A percentile compares a stretch with the other conserved stretches of the same genome.
Conservation (phyloP, 1,284 basidiomycete species). For the Tremellales sp. region DNA sequence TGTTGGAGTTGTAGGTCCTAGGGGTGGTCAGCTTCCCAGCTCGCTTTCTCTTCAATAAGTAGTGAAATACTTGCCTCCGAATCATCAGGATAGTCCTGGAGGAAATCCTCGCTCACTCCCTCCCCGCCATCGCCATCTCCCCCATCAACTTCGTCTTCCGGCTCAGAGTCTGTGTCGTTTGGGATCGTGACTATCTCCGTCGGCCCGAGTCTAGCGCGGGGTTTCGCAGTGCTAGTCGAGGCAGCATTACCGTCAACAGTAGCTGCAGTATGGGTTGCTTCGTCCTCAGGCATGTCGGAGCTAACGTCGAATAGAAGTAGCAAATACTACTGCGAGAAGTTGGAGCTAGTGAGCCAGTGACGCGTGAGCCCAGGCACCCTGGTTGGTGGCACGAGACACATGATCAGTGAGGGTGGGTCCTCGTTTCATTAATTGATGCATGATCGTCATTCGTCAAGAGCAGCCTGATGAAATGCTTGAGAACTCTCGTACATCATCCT, state of each 20-base stretch:
- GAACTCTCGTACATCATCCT: neutral
- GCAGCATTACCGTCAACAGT: neutral
- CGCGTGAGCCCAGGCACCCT: too few species aligned
- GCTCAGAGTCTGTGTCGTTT: constrained; percentile 16
- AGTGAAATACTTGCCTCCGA: constrained; percentile 56
- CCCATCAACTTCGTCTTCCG: constrained; percentile 18
- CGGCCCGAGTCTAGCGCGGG: constrained; percentile 34
- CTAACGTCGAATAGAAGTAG: too few species aligned
- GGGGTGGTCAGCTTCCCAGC: neutral
- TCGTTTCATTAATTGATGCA: too few species aligned
- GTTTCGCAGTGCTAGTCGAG: constrained; percentile 16
- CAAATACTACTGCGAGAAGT: too few species aligned
- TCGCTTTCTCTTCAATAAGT: constrained; percentile 1
- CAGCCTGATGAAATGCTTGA: too few species aligned
- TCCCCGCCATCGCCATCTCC: constrained; percentile 17
- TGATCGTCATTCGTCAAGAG: too few species aligned
- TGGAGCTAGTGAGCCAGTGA: too few species aligned
- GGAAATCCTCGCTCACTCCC: constrained; percentile 34
- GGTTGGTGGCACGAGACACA: too few species aligned
- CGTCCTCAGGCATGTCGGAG: too few species aligned
- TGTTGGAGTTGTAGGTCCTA: constrained; percentile 91
- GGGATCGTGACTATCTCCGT: constrained; percentile 34
- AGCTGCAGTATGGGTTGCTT: neutral
- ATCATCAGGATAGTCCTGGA: constrained; percentile 57
- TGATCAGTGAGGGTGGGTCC: too few species aligned